Conservation (phyloP, 345 rosid genomes). For the Erodium maritimum region DNA sequence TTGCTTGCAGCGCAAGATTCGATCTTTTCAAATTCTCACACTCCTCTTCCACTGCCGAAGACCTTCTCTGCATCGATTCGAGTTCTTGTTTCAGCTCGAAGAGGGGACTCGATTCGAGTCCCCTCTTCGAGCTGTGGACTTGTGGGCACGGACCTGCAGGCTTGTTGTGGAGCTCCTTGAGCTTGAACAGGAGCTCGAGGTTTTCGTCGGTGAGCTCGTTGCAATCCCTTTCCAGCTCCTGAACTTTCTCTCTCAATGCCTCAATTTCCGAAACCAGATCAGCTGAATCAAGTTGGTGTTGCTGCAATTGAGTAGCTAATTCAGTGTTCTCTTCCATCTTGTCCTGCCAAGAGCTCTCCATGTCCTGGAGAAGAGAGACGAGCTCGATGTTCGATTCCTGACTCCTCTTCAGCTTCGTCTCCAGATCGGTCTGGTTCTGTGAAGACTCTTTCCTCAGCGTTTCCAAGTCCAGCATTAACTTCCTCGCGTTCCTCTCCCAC, state of each 20-base stretch:
- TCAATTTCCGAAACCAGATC: slow-evolving; percentile 25
- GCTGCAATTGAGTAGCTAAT: slow-evolving; percentile 16
- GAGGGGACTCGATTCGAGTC: slow-evolving; percentile 8
- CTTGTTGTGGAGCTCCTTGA: slow-evolving; percentile 22
- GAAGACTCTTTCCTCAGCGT: slow-evolving; percentile 27
- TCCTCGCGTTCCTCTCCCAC: slow-evolving; percentile 47
- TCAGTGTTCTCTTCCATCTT: slow-evolving; percentile 18
- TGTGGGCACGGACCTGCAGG: slow-evolving; percentile 7
- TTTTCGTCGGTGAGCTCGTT: slow-evolving; percentile 56
- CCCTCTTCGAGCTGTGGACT: slow-evolving; percentile 10
- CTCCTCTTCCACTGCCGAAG: slow-evolving; percentile 20
- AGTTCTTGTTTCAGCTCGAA: slow-evolving; percentile 12
- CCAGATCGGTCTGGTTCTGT: slow-evolving; percentile 20
- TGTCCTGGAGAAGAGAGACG: slow-evolving; percentile 42
- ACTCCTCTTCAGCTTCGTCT: slow-evolving; percentile 38
- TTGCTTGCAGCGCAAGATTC: slow-evolving; percentile 17
- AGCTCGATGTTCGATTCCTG: slow-evolving; percentile 54
- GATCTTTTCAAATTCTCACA: slow-evolving; percentile 17
- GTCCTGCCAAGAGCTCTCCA: slow-evolving; percentile 17
- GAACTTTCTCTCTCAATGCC: slow-evolving; percentile 29
- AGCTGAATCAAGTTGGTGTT: slow-evolving; percentile 14
- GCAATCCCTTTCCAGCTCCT: slow-evolving; percentile 46
- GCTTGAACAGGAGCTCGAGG: slow-evolving; percentile 33
- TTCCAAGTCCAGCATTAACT: slow-evolving; percentile 36
- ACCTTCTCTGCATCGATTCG: slow-evolving; percentile 14